phyloP scores from a whole-genome alignment of 1,139 yeast species.

The Hemisphaericaspora subhashii region DNA sequence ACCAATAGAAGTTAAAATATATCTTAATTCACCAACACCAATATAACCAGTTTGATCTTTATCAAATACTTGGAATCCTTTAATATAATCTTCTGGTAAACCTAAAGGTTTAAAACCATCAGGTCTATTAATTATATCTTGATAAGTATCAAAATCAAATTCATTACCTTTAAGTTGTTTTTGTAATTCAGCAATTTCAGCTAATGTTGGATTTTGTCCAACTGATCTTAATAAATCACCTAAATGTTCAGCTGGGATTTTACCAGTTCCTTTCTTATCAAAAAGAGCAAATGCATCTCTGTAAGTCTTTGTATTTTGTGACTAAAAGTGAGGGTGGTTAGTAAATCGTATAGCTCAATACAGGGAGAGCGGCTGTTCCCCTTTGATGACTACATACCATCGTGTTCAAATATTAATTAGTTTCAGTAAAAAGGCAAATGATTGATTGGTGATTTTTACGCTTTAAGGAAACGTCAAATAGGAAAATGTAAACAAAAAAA shows the following conservation, averaged over 20 bases:
- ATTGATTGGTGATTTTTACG: no score
- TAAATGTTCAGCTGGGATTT: slow-evolving; percentile 80
- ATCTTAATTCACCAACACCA: slow-evolving; percentile 95
- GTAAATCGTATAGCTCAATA: background rate
- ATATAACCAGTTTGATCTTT: slow-evolving; percentile 94
- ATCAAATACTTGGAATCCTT: slow-evolving; percentile 97
- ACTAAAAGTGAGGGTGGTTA: slow-evolving; percentile 21
- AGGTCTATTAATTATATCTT: slow-evolving; percentile 78
- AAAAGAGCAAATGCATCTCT: slow-evolving; percentile 97
- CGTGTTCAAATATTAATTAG: no score
- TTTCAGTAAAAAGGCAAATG: no score
- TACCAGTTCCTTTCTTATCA: slow-evolving; percentile 95
- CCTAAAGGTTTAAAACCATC: slow-evolving; percentile 89
- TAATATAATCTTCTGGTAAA: slow-evolving; percentile 93
- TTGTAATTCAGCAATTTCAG: slow-evolving; percentile 79
- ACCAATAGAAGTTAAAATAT: slow-evolving; percentile 90
- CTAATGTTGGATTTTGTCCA: slow-evolving; percentile 96
- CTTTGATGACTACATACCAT: slow-evolving; percentile 3
- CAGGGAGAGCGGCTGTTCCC: background rate
- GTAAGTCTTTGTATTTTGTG: slow-evolving; percentile 66
- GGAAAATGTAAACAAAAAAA: no score
- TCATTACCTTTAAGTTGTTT: slow-evolving; percentile 43
- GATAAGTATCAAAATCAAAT: slow-evolving; percentile 76
- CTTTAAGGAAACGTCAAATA: no score
- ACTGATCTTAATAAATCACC: slow-evolving; percentile 96